Evolutionary conservation across 192 early-diverging fungal species (phyloP).

Genomic region (Kickxella alabastrina): DNA sequence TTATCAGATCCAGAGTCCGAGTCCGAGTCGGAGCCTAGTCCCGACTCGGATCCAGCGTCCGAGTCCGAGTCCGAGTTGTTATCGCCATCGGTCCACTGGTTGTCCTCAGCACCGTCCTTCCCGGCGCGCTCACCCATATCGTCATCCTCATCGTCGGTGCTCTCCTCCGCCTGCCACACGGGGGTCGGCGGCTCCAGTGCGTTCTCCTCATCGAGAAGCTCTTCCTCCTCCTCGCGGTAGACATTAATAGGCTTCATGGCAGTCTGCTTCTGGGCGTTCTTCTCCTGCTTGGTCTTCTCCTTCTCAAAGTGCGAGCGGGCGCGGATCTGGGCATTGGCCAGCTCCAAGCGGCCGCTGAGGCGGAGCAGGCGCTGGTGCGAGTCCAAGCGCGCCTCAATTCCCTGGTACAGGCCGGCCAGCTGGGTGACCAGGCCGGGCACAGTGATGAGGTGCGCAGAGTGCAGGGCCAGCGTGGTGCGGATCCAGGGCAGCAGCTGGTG

Average conservation of each 20-base stretch:
- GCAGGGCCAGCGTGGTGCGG: slow-evolving; percentile 23
- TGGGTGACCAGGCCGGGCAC: slow-evolving; percentile 41
- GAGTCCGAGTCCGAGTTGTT: neutral
- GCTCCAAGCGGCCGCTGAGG: slow-evolving; percentile 43
- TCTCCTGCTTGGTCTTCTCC: slow-evolving; percentile 10
- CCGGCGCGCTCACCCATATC: neutral
- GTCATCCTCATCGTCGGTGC: slow-evolving; percentile 26
- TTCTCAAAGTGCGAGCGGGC: slow-evolving; percentile 17
- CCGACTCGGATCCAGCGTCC: too few species aligned
- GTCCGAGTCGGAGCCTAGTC: too few species aligned
- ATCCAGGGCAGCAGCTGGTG: slow-evolving; percentile 39
- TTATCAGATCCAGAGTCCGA: neutral
- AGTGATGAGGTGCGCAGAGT: slow-evolving; percentile 35
- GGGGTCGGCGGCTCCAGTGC: slow-evolving; percentile 27
- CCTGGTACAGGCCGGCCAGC: slow-evolving; percentile 42
- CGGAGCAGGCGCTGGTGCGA: slow-evolving; percentile 26
- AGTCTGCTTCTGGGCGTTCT: slow-evolving; percentile 7
- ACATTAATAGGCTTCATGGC: slow-evolving; percentile 32
- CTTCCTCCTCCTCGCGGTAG: slow-evolving; percentile 30
- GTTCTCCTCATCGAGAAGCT: neutral
- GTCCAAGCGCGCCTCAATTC: slow-evolving; percentile 25
- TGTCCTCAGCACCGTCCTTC: slow-evolving; percentile 1
- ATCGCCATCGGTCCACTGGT: neutral
- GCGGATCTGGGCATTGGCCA: slow-evolving; percentile 40
- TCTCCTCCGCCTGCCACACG: slow-evolving; percentile 43